Evolutionary conservation across 2,329 filamentous ascomycete species (phyloP).

Genomic region (Gaeumannomyces sp.): DNA sequence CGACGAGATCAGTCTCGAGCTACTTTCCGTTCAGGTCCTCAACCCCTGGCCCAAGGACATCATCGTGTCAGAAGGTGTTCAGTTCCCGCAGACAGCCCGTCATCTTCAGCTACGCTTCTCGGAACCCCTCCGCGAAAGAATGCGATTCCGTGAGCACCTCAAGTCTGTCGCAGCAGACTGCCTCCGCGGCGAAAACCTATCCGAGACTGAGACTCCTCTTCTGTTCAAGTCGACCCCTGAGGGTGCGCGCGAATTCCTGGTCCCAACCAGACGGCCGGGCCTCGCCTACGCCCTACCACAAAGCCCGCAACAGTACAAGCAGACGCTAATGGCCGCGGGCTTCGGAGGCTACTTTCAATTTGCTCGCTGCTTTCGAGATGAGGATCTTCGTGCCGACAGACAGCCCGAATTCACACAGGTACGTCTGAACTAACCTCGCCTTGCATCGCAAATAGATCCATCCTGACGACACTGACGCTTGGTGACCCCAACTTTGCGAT

Average conservation of each 20-base stretch:
- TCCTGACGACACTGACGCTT: neutral
- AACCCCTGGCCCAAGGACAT: slow-evolving; percentile 71
- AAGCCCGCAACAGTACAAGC: slow-evolving; percentile 97
- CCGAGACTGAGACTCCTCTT: slow-evolving; percentile 84
- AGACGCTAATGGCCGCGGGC: slow-evolving; percentile 90
- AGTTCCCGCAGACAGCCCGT: slow-evolving; percentile 67
- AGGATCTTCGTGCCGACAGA: slow-evolving; percentile 84
- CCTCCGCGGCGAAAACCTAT: slow-evolving; percentile 49
- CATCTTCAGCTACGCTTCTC: slow-evolving; percentile 83
- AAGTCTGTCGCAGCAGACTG: slow-evolving; percentile 33
- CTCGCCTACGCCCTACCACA: slow-evolving; percentile 87
- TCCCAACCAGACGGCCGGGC: slow-evolving; percentile 72
- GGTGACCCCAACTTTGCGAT: neutral
- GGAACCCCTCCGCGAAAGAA: slow-evolving; percentile 55
- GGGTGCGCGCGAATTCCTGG: slow-evolving; percentile 88
- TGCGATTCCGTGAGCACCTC: slow-evolving; percentile 63
- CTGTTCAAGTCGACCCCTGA: slow-evolving; percentile 98
- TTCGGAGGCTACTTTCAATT: slow-evolving; percentile 83
- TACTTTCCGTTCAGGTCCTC: slow-evolving; percentile 58
- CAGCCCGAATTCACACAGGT: slow-evolving; percentile 97
- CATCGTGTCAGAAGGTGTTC: slow-evolving; percentile 66
- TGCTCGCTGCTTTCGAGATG: slow-evolving; percentile 90
- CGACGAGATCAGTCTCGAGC: slow-evolving; percentile 48
- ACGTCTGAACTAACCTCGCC: neutral
- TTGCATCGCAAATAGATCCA: neutral